Percentiles rank a stretch among this genome's conserved stretches.
Evolutionary conservation across 2,329 filamentous ascomycete species (phyloP).

Genomic region (Sclerotinia nivalis): DNA sequence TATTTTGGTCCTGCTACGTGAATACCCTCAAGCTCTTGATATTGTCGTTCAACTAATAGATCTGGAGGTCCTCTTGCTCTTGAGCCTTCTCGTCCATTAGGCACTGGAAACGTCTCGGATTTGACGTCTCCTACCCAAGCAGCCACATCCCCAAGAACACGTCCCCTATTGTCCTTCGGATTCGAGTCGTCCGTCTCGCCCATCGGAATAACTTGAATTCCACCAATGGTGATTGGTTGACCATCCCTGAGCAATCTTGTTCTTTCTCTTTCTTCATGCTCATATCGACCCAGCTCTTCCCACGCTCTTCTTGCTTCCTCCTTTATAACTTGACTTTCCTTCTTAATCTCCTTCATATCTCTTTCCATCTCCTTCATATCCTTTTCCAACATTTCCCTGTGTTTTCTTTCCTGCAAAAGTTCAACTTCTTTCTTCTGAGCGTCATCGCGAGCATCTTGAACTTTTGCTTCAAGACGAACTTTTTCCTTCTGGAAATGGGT

Average conservation of each 20-base stretch:
- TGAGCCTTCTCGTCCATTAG: conserved; percentile 6
- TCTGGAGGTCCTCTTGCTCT: conserved; percentile 14
- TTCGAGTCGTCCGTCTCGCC: not conserved
- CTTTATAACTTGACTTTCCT: conserved; percentile 23
- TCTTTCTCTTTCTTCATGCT: conserved; percentile 89
- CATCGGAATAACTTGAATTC: conserved; percentile 95
- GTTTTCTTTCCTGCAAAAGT: conserved; percentile 14
- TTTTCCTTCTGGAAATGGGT: conserved; percentile 20
- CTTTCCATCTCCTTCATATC: conserved; percentile 23
- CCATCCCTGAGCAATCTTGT: conserved; percentile 81
- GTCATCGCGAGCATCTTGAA: conserved; percentile 21
- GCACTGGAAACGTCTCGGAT: conserved; percentile 7
- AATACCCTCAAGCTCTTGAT: not conserved
- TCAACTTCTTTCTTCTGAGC: conserved; percentile 23
- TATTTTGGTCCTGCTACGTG: not conserved
- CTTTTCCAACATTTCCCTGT: conserved; percentile 10
- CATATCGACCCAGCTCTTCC: conserved; percentile 91
- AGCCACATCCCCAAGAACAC: not conserved
- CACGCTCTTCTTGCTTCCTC: conserved; percentile 90
- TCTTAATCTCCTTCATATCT: conserved; percentile 22
- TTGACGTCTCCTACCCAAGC: conserved; percentile 21
- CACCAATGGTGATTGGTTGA: conserved; percentile 83
- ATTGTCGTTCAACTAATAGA: not conserved
- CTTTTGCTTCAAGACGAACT: conserved; percentile 19
- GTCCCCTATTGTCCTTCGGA: conserved; percentile 8